phyloP scores from a whole-genome alignment of 148 eudicot genomes.

The Camellia granthamiana region DNA sequence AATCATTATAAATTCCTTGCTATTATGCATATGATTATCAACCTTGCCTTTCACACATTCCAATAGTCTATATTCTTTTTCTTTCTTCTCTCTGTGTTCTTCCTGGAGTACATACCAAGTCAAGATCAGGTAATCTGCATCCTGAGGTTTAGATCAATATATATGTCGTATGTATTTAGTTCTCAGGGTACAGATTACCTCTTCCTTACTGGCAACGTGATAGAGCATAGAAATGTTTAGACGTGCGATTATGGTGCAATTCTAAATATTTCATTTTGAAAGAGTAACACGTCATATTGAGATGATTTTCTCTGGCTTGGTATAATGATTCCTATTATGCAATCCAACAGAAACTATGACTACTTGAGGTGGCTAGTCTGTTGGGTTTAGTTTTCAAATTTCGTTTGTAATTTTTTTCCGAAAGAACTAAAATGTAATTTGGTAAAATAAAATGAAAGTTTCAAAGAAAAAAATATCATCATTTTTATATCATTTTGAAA shows the following conservation, averaged over 20 bases:
- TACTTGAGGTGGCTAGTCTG: background rate
- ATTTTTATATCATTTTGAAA: too few species aligned
- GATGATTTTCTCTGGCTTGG: too few species aligned
- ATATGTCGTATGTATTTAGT: constrained; percentile 16
- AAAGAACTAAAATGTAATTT: background rate
- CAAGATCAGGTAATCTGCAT: constrained; percentile 42
- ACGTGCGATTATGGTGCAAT: background rate
- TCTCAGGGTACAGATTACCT: constrained; percentile 58
- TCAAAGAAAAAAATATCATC: too few species aligned
- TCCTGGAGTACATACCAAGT: background rate
- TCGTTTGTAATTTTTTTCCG: background rate
- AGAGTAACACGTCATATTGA: too few species aligned
- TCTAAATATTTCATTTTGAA: too few species aligned
- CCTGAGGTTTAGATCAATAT: constrained; percentile 52
- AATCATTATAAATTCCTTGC: constrained; percentile 20
- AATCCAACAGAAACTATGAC: too few species aligned
- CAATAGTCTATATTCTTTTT: background rate
- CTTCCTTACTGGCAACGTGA: constrained; percentile 26
- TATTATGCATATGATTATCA: constrained; percentile 13
- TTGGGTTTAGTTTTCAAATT: too few species aligned
- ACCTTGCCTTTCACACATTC: background rate
- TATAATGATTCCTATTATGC: too few species aligned
- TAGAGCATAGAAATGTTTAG: too few species aligned
- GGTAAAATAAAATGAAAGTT: too few species aligned
- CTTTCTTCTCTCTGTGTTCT: background rate